These are phyloP conservation scores for Chaetomium globosum DNA, from an alignment of 2,329 filamentous ascomycete species.

Conservation along the genomic window DNA sequence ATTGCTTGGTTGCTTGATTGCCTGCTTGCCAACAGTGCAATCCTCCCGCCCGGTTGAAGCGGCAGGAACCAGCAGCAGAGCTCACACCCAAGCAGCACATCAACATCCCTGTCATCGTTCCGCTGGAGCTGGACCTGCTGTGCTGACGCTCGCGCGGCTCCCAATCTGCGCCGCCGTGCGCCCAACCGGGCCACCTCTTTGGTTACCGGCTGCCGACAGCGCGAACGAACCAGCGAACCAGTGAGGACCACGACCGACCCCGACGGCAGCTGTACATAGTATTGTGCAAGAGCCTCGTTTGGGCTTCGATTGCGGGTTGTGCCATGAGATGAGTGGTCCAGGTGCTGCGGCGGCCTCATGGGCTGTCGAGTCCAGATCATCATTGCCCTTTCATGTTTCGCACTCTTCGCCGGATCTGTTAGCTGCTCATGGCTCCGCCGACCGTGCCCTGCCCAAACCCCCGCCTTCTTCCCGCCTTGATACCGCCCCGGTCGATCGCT, in stretches of 20 bases:
- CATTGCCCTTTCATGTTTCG: constrained; percentile 41
- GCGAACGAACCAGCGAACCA: constrained; percentile 26
- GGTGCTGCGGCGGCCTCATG: constrained; percentile 45
- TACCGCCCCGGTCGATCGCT: constrained; percentile 28
- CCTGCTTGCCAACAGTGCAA: constrained; percentile 10
- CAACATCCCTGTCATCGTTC: constrained; percentile 18
- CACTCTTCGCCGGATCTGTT: constrained; percentile 43
- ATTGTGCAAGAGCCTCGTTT: constrained; percentile 23
- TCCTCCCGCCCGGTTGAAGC: constrained; percentile 15
- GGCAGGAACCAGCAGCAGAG: constrained; percentile 11
- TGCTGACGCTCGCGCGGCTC: constrained; percentile 14
- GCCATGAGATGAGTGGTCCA: constrained; percentile 51
- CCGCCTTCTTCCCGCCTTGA: constrained; percentile 24
- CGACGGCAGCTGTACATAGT: constrained; percentile 16
- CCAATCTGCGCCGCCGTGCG: constrained; percentile 14
- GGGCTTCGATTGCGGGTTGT: constrained; percentile 17
- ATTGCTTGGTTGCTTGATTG: constrained; percentile 6
- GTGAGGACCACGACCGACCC: constrained; percentile 28
- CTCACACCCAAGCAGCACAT: constrained; percentile 10
- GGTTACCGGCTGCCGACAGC: constrained; percentile 1
- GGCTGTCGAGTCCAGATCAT: constrained; percentile 45
- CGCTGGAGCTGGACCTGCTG: background rate
- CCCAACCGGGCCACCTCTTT: constrained; percentile 19
- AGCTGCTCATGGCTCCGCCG: constrained; percentile 16
- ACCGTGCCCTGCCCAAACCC: constrained; percentile 30